Evolutionary conservation across 2,329 filamentous ascomycete genomes (phyloP), one percentile per base, ranked within the genome.

Genomic region (Alternaria infectoria): DNA sequence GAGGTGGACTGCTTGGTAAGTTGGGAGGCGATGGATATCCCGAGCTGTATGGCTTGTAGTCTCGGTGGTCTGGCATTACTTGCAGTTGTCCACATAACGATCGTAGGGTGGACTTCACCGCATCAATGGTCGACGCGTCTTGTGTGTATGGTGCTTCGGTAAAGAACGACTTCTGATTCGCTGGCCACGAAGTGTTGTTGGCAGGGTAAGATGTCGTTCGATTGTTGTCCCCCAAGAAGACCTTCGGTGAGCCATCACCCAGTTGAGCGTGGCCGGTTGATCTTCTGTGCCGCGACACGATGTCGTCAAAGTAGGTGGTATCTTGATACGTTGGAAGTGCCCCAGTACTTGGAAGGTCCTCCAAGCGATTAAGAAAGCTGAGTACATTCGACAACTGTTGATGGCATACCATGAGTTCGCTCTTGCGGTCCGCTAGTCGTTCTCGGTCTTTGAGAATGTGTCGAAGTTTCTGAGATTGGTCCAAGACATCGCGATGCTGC

Each of bases 321-420:
- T 64, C 61, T 19, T 55, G 40, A 23, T 66, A 59, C 3, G 28
- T 55, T 11, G 63, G 54, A 1, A 59, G 56, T 11, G 52, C 52
- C 10, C 26, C 3, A 19, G 17, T 57, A 9, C 25, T 44, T 3
- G 60, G 47, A 8, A 57, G 21, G 19, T 64, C 64, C n/a, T 74
- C 73, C 6, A 75, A 45, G 7, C 61, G 64, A 8, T 54, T 47
- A 5, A 75, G 46, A 23, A 67, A 73, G 8, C 46, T 52, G 2
- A 75, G 59, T 2, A 75, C 70, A 26, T 62, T 72, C 8, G 72
- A 74, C 2, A 75, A 40, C 23, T 73, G 70, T 13, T 73, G 73
- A 52, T 75, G 73, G 11, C 73, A 75, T 11, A 65, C 62, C 5
- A 54, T 55, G 2, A 75, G 63, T 52, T 73, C 70, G 6, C 60